Base-by-base conservation (phyloP, 129 eudicot species). In the Flaveria linearis region DNA sequence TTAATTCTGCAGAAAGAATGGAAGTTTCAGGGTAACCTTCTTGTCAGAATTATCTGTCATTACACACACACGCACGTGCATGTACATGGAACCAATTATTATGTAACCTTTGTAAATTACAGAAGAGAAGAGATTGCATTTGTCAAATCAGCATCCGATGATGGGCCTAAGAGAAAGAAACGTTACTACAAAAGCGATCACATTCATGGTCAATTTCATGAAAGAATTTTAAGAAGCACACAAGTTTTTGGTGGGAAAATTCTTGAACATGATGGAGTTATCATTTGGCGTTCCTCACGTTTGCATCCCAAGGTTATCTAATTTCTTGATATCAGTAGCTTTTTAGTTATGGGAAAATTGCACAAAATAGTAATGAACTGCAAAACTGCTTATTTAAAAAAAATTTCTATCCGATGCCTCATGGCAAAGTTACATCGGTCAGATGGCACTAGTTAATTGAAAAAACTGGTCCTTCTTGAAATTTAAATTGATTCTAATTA, bases 211-310 rank as follows among this genome's bases (percentile, higher is more conserved):
- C 81, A 69, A 71, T 56, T 50, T 79, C 62, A 52, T 76, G 82
- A 79, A 68, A 79, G 83, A 52, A 23, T 72, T 82, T 72, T 86
- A 73, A 86, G 86, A 79, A 72, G 78, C 82, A 83, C 82, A 20
- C 73, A 75, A 60, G 36, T 65, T 33, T 50, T 82, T 72, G 84
- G 82, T 13, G 74, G 66, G 25, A 71, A 51, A 41, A 33, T 79
- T 36, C 41, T 75, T 72, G 74, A 72, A 20, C 61, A 56, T 25
- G 78, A 52, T 72, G 83, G 83, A 80, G 25, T 23, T 72, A 9
- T 65, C 18, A 26, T 73, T 25, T 72, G 89, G 77, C 77, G 82
- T 72, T 86, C 89, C 76, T 76, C 80, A 36, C 86, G 89, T 36
- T 79, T 86, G 66, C 51, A 20, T 41, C 33, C 67, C 8, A 60